Evolutionary conservation across 768 basidiomycete genomes (phyloP), one percentile per base, ranked within the genome.

Genomic region (Boletus subparvulus): DNA sequence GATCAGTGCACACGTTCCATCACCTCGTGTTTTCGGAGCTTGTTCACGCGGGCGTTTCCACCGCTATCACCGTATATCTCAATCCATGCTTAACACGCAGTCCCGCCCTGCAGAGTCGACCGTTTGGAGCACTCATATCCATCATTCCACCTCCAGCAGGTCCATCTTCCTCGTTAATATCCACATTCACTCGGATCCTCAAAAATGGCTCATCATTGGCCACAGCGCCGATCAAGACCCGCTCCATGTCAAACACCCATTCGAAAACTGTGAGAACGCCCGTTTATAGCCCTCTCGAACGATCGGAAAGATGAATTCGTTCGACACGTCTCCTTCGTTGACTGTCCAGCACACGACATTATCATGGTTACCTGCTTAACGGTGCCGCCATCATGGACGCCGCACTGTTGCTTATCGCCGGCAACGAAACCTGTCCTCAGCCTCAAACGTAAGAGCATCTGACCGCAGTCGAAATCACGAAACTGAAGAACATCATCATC

Each of bases 311-410:
- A n/a, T n/a, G n/a, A n/a, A n/a, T n/a, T n/a, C n/a, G n/a, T n/a
- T n/a, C n/a, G n/a, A n/a, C n/a, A 99, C 67, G 96, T 98, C 68
- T 98, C 96, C 3, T 99, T 99, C 74, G 97, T 99, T 69, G 97
- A 99, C 74, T 94, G 90, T 65, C 93, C 92, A 2, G 92, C 94
- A 59, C 95, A 96, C 84, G 94, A 98, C 74, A 98, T 98, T 86
- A 87, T 99, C 74, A 99, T 99, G 97, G 97, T 96, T 49, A 99
- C 96, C 61, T 99, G 97, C 80, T 99, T 65, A 99, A 98, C 82
- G 97, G 96, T 74, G 97, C 97, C 41, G 97, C 96, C 12, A 95
- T 99, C 80, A 98, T 99, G 97, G 96, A 99, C 75, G 97, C 95
- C 51, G 97, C 96, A 5, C 78, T 98, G 0, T 82, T 99, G 1